phyloP scores from a whole-genome alignment of 2,329 filamentous ascomycete species.

The Claviceps monticola region DNA sequence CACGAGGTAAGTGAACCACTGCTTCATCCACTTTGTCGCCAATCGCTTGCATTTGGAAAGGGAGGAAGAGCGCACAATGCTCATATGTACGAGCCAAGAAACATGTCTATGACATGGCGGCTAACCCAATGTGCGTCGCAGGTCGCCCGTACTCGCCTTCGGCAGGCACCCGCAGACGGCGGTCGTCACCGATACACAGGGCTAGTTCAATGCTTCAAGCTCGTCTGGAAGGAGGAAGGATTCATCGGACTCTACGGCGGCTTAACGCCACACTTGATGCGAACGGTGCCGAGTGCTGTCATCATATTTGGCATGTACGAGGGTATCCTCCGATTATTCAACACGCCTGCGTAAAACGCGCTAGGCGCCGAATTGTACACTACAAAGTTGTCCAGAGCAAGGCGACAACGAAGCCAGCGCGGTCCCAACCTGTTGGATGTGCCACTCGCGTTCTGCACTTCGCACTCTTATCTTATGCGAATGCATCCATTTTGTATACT shows the following conservation, averaged over 20 bases:
- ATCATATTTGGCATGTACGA: constrained; percentile 94
- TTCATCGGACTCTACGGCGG: constrained; percentile 78
- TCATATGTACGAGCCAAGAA: too few relatives aligned
- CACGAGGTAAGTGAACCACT: constrained; percentile 55
- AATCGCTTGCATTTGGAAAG: too few relatives aligned
- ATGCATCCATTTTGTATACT: too few relatives aligned
- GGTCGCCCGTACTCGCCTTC: constrained; percentile 70
- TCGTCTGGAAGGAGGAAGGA: constrained; percentile 80
- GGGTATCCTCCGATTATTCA: constrained; percentile 37
- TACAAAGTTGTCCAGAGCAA: too few relatives aligned
- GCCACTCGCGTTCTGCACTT: too few relatives aligned
- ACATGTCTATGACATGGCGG: too few relatives aligned
- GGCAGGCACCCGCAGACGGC: constrained; percentile 64
- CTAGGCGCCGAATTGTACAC: background rate
- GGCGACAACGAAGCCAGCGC: background rate
- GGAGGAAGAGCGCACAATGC: too few relatives aligned
- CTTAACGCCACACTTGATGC: constrained; percentile 78
- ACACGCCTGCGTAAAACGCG: constrained; percentile 20
- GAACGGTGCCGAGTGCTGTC: constrained; percentile 80
- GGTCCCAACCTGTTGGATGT: too few relatives aligned
- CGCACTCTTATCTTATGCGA: too few relatives aligned
- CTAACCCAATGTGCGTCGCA: constrained; percentile 14
- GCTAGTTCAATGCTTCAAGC: constrained; percentile 73
- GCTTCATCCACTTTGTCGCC: background rate
- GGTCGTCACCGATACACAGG: constrained; percentile 76